Evolutionary conservation across 306 rosid species (phyloP), one percentile per base, ranked within the genome.

Genomic region (Begonia peltatifolia): DNA sequence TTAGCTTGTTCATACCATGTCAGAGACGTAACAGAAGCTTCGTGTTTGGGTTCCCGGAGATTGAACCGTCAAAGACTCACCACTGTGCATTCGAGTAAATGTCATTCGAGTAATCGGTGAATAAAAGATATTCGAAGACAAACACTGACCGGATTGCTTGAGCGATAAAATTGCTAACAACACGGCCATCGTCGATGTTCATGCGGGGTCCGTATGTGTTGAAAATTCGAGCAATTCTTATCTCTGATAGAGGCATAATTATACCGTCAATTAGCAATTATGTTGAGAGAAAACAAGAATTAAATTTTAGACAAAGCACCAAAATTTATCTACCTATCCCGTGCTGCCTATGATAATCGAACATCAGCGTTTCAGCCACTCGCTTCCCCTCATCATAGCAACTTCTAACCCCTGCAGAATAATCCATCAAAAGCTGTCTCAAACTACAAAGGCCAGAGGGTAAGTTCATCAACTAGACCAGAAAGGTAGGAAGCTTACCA

Each of bases 341-440:
- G 58, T 90, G 99, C 74, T 90, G 99, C 79, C 96, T 86, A 42
- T 92, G 99, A 71, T 86, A 92, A 69, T 92, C 99, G 70, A 86
- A 92, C 96, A 92, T 86, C 79, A 92, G 71, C 20, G 96, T 86
- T 74, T 92, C 96, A 18, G 96, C 96, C 61, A 92, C 99, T 63
- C 96, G 96, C 68, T 92, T 92, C 58, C 99, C 96, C 72, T 92
- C 94, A 11, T 90, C 99, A 50, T 90, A 90, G 75, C 99, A 90
- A 71, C 99, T 90, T 67, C 99, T 82, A 63, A 90, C 99, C 50
- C 99, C 99, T 90, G 72, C 14, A 20, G 25, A 22, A 13, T 12
- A 44, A 16, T 48, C 38, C 38, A 30, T 30, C 38, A 30, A 30
- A 30, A 30, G 38, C 38, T 1, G 38, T 30, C 38, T 30, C 38